phyloP scores from a whole-genome alignment of 148 eudicot genomes.

The Beta vulgaris region DNA sequence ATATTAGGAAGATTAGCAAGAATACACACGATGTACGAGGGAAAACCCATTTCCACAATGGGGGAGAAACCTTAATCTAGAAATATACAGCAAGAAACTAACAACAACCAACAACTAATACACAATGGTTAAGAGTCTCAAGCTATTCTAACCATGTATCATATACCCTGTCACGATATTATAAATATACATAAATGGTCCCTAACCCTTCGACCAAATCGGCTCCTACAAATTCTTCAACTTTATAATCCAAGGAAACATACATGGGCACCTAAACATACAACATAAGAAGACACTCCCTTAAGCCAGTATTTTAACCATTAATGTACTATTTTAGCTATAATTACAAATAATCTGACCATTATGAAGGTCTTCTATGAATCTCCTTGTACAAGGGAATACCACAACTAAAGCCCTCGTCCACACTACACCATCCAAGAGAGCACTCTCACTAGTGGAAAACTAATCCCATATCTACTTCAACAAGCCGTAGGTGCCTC shows the following conservation, averaged over 20 bases:
- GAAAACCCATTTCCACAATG: background rate
- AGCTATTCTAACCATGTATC: background rate
- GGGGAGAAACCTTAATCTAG: background rate
- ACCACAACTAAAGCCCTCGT: no score
- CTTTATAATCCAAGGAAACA: background rate
- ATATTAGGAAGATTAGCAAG: background rate
- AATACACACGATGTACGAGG: background rate
- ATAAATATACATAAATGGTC: background rate
- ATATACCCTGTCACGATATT: background rate
- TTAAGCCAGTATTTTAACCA: background rate
- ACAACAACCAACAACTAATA: background rate
- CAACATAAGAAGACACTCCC: background rate
- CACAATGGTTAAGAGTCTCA: background rate
- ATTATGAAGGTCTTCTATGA: no score
- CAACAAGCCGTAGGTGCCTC: no score
- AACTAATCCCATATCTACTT: background rate
- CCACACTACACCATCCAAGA: background rate
- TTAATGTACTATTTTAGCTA: background rate
- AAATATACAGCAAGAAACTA: background rate
- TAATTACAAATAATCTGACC: background rate
- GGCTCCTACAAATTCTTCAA: background rate
- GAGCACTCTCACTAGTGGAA: background rate
- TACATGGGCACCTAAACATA: background rate
- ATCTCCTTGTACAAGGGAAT: no score
- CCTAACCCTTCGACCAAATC: background rate